Evolutionary conservation across 2,329 filamentous ascomycete species (phyloP), one percentile per base, ranked within the genome.

Genomic region (Thielaviopsis euricoi): DNA sequence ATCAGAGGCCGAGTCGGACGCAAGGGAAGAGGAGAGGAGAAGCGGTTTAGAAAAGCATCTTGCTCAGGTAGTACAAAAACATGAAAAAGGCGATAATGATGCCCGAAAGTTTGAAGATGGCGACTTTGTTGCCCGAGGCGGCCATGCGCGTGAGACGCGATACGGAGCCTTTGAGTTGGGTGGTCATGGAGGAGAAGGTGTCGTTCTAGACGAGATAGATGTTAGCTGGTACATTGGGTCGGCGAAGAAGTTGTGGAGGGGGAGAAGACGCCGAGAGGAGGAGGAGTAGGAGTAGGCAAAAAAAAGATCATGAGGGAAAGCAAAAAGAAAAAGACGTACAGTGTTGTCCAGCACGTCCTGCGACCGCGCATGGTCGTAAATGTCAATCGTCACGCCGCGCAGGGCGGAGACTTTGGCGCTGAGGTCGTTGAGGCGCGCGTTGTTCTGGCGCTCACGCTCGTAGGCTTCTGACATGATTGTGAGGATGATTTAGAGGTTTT

Each of bases 361-460:
- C 65, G 87, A 82, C 60, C 89, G 82, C 54, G 93, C 93, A 69
- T 93, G 89, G 73, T 97, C 90, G 78, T 97, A 96, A 67, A 98
- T 98, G 74, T 98, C 89, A 63, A 97, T 82, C 49, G 93, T 98
- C 55, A 98, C 89, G 70, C 87, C 87, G 67, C 91, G 89, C 62
- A 98, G 80, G 56, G 89, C 89, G 19, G 87, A 87, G 58, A 97
- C 90, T 74, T 98, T 98, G 63, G 82, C 80, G 17, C 87, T 86
- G 43, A 98, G 85, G 69, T 95, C 89, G 66, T 91, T 85, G 58
- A 98, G 86, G 65, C 91, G 89, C 64, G 87, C 83, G 73, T 97
- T 95, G 75, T 98, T 98, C 73, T 98, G 93, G 68, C 81, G 79
- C 73, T 89, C 85, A 69, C 85, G 84, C 73, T 88, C 85, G 73